These are phyloP conservation scores for Omphalotus guepiniiformis DNA, from an alignment of 768 basidiomycete genomes.

Conservation along the genomic window DNA sequence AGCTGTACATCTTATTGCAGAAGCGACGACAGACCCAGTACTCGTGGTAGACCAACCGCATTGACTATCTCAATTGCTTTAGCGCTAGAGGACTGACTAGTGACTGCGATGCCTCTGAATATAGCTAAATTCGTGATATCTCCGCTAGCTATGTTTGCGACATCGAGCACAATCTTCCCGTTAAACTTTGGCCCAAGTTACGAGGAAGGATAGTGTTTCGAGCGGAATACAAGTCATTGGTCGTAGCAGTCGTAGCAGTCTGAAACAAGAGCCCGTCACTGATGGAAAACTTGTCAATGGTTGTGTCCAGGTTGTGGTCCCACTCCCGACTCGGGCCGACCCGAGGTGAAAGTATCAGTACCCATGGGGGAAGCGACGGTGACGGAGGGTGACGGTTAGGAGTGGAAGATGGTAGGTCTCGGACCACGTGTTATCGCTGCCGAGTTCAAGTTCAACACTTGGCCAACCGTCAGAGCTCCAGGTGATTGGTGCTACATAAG, in stretches of 20 bases:
- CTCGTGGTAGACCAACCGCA: slow-evolving; percentile 13
- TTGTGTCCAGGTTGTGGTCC: slow-evolving; percentile 21
- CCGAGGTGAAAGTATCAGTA: slow-evolving; percentile 15
- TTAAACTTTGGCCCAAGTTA: slow-evolving; percentile 15
- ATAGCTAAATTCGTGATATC: slow-evolving; percentile 18
- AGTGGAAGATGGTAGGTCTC: slow-evolving; percentile 15
- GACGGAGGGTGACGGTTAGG: slow-evolving; percentile 10
- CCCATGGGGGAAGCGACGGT: slow-evolving; percentile 10
- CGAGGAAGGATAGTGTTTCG: slow-evolving; percentile 19
- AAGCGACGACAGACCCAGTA: slow-evolving; percentile 12
- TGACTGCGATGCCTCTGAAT: slow-evolving; percentile 15
- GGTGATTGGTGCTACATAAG: slow-evolving; percentile 15
- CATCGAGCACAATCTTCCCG: slow-evolving; percentile 13
- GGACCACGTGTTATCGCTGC: no score
- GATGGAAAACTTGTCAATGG: slow-evolving; percentile 16
- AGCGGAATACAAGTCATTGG: slow-evolving; percentile 14
- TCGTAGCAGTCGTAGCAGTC: slow-evolving; percentile 34
- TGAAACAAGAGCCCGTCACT: slow-evolving; percentile 15
- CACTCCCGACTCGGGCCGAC: slow-evolving; percentile 16
- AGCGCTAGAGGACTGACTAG: slow-evolving; percentile 9
- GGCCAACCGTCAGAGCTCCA: slow-evolving; percentile 18
- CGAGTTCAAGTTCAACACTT: slow-evolving; percentile 11
- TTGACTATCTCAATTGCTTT: slow-evolving; percentile 12
- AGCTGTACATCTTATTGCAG: not conserved
- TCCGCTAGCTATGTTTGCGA: slow-evolving; percentile 13